A percentile compares a stretch with the other conserved stretches of the same genome.
These are phyloP conservation scores for Ascosphaera apis DNA, from an alignment of 2,329 filamentous ascomycete genomes.

Conservation along the genomic window DNA sequence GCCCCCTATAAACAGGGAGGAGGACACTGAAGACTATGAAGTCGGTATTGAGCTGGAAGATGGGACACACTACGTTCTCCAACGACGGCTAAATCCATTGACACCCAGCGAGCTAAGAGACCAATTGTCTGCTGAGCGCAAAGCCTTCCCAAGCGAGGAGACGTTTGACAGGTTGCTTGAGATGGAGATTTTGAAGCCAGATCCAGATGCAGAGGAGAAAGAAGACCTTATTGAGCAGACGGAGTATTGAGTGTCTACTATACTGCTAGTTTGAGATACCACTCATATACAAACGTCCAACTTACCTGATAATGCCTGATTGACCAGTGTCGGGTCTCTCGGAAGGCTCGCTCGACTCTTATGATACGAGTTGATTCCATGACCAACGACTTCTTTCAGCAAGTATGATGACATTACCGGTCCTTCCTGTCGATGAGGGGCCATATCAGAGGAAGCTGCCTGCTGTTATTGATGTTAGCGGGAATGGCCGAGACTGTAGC, in stretches of 20 bases:
- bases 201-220: neutral
- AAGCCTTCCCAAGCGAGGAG: neutral
- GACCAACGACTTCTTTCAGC: no score
- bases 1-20: neutral
- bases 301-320: no score
- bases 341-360: no score
- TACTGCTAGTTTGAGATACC: no score
- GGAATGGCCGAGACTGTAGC: no score
- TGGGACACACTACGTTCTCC: neutral
- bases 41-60: neutral
- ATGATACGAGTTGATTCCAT: neutral
- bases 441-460: no score
- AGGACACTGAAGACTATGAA: neutral
- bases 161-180: neutral
- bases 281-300: no score
- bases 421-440: no score
- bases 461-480: no score
- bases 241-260: neutral
- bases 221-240: neutral
- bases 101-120: neutral
- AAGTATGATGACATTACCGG: no score
- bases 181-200: neutral
- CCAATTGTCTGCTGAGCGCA: neutral
- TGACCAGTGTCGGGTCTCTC: no score
- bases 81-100: neutral